These are phyloP conservation scores for Knoxdaviesia capensis DNA, from an alignment of 2,329 filamentous ascomycete species.

Conservation along the genomic window DNA sequence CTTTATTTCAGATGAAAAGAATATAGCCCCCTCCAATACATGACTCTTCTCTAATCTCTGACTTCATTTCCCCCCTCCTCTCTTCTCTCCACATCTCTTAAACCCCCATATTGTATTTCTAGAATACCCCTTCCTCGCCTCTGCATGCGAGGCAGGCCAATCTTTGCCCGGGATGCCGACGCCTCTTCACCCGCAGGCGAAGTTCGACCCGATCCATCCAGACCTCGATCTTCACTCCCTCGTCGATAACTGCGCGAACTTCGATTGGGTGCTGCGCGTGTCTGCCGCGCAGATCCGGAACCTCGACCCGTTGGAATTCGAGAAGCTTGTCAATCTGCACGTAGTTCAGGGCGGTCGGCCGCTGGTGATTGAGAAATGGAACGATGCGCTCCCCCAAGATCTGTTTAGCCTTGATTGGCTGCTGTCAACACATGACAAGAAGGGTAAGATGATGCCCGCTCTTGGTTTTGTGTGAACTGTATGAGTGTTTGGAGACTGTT, in stretches of 20 bases:
- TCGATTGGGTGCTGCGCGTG: constrained; percentile 70
- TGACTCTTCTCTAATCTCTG: no score
- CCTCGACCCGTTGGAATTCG: constrained; percentile 60
- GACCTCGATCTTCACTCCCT: constrained; percentile 59
- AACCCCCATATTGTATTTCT: no score
- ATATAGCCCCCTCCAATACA: no score
- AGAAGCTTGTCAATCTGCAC: constrained; percentile 65
- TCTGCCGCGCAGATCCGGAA: constrained; percentile 58
- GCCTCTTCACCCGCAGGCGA: constrained; percentile 58
- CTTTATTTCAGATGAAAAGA: no score
- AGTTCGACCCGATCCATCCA: constrained; percentile 80
- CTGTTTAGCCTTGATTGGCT: constrained; percentile 73
- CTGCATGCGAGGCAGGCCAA: no score
- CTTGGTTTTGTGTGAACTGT: background rate
- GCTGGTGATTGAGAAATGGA: constrained; percentile 78
- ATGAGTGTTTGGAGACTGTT: background rate
- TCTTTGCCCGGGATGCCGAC: constrained; percentile 40
- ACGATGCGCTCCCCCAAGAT: constrained; percentile 50
- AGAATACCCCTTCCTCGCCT: no score
- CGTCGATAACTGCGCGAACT: constrained; percentile 63
- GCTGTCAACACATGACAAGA: constrained; percentile 55
- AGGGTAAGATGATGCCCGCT: constrained; percentile 31
- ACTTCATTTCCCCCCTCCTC: no score
- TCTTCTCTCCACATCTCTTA: no score
- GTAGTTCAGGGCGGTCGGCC: constrained; percentile 75